phyloP scores from a whole-genome alignment of 2,329 filamentous ascomycete species.

The Simplicillium aogashimaense region DNA sequence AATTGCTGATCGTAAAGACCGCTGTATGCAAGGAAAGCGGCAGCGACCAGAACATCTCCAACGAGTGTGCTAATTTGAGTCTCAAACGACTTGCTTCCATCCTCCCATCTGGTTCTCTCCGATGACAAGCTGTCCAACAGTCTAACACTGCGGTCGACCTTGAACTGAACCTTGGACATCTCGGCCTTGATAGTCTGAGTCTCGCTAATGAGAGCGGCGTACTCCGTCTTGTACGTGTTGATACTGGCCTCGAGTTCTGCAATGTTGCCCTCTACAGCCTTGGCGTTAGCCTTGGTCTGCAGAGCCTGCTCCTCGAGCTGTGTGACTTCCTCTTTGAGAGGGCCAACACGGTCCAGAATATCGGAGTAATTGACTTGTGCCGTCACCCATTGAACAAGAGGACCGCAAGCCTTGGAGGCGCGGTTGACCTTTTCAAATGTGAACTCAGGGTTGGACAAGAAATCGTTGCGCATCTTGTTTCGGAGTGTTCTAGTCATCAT shows the following conservation, averaged over 20 bases:
- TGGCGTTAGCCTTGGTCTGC: slow-evolving; percentile 86
- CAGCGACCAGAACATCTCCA: slow-evolving; percentile 90
- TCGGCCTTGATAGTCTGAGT: slow-evolving; percentile 95
- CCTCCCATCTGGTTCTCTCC: slow-evolving; percentile 88
- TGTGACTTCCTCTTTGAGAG: slow-evolving; percentile 80
- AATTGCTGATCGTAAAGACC: slow-evolving; percentile 98
- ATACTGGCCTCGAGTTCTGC: slow-evolving; percentile 80
- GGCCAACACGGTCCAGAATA: slow-evolving; percentile 88
- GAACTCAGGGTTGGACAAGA: slow-evolving; percentile 86
- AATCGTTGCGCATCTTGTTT: slow-evolving; percentile 86
- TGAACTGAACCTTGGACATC: slow-evolving; percentile 94
- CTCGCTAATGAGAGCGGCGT: slow-evolving; percentile 90
- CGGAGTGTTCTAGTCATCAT: slow-evolving; percentile 83
- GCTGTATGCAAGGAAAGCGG: slow-evolving; percentile 92
- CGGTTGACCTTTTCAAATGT: slow-evolving; percentile 94
- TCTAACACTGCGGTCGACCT: slow-evolving; percentile 92
- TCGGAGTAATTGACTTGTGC: slow-evolving; percentile 98
- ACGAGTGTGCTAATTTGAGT: slow-evolving; percentile 95
- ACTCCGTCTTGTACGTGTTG: slow-evolving; percentile 89
- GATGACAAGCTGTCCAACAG: slow-evolving; percentile 91
- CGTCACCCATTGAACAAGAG: slow-evolving; percentile 91
- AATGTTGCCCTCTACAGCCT: slow-evolving; percentile 84
- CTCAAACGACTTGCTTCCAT: slow-evolving; percentile 95
- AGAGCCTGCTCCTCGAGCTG: slow-evolving; percentile 80
- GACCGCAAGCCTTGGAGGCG: slow-evolving; percentile 93